These are phyloP conservation scores for Leishmania gerbilli DNA, from an alignment of 208 protist species.

Conservation along the genomic window DNA sequence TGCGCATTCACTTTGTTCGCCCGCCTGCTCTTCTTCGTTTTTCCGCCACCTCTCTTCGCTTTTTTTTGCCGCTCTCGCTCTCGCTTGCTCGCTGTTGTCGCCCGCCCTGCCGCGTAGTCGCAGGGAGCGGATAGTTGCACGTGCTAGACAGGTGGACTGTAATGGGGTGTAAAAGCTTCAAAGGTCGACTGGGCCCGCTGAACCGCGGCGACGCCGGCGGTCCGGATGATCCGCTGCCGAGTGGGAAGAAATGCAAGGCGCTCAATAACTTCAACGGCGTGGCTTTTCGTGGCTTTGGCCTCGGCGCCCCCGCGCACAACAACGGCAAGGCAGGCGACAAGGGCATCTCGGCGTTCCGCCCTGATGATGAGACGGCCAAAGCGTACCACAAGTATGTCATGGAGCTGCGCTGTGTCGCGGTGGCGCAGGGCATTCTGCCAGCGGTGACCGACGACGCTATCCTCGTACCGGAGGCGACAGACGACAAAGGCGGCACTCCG, in stretches of 20 bases:
- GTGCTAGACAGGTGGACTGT: neutral
- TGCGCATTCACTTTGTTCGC: neutral
- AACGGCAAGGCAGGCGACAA: constrained; percentile 9
- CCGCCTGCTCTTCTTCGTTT: neutral
- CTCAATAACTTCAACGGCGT: neutral
- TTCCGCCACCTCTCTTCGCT: neutral
- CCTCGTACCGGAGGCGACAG: neutral
- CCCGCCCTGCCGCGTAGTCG: neutral
- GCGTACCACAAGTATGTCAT: constrained; percentile 31
- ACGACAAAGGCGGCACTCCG: neutral
- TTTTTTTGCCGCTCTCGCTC: neutral
- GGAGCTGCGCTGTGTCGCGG: constrained; percentile 26
- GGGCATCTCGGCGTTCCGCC: constrained; percentile 29
- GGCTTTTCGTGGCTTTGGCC: neutral
- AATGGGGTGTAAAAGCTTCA: constrained; percentile 39
- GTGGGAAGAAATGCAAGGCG: neutral
- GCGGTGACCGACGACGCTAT: constrained; percentile 10
- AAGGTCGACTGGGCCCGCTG: constrained; percentile 10
- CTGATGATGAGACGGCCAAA: constrained; percentile 29
- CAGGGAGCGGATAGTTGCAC: neutral
- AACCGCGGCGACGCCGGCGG: neutral
- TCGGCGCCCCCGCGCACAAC: neutral
- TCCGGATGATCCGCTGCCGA: neutral
- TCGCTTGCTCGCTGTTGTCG: neutral
- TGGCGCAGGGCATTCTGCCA: constrained; percentile 32